A percentile compares a stretch with the other conserved stretches of the same genome.
Conservation (phyloP, 441 rosid species). For the Populus hybrid region DNA sequence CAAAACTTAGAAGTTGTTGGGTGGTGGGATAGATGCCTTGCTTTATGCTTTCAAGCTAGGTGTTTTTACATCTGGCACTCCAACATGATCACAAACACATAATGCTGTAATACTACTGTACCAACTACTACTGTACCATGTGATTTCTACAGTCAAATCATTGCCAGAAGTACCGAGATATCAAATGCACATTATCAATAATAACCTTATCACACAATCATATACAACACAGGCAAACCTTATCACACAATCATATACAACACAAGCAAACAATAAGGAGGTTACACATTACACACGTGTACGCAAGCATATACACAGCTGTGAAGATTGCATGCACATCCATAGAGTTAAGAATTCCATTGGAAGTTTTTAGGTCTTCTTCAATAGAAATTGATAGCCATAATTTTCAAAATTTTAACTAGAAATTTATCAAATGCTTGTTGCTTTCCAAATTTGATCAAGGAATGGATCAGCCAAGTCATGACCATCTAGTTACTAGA, state of each 20-base stretch:
- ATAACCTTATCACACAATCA: not conserved
- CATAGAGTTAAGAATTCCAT: not conserved
- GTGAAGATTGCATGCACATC: not conserved
- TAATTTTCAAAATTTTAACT: not conserved
- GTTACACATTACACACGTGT: not conserved
- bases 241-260: no score
- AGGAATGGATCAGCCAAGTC: constrained; percentile 2
- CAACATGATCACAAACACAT: not conserved
- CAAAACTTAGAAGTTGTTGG: not conserved
- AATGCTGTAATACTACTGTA: not conserved
- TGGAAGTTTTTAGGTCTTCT: not conserved
- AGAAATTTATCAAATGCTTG: not conserved
- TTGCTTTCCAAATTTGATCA: not conserved
- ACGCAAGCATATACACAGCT: not conserved
- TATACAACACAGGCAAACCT: not conserved
- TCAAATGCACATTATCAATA: not conserved
- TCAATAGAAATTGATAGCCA: not conserved
- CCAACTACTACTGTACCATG: not conserved
- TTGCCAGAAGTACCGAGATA: not conserved
- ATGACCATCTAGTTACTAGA: not conserved
- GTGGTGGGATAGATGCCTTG: not conserved
- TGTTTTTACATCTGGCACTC: not conserved
- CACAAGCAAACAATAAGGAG: constrained; percentile 3
- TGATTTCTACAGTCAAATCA: not conserved
- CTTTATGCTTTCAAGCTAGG: not conserved